Evolutionary conservation across 495 filamentous ascomycete genomes (phyloP), one percentile per base, ranked within the genome.

Genomic region (Penicillium atrosanguineum): DNA sequence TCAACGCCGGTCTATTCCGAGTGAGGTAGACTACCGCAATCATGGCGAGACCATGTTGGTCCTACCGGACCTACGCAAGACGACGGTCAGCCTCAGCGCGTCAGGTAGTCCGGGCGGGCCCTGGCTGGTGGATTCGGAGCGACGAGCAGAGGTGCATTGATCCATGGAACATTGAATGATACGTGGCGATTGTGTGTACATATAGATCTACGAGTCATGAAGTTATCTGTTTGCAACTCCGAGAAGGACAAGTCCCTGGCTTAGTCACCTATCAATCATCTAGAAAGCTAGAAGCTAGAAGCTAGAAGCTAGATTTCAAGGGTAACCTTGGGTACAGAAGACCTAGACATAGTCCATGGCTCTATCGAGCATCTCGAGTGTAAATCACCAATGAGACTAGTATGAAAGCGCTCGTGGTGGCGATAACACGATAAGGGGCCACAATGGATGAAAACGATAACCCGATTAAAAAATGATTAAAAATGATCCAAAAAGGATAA

Each of bases 21-120:
- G 86, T 62, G 91, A 96, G 72, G 88, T 86, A 19, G 89, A 96
- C 60, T 89, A 87, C 56, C 73, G 80, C 55, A 93, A 88, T 57
- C 72, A 87, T 50, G 88, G 83, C 3, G 85, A 95, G 73, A 86
- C 83, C 31, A 78, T 97, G 8, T 65, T 86, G 31, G 90, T 97
- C 1, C 71, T 96, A 29, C 81, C 84, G 16, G 87, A 94, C 71
- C 70, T 90, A 44, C 80, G 71, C 44, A 86, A 82, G 62, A 89
- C 88, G 12, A 91, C 89, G 6, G 81, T 94, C n/a, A 88, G 82
- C 50, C 67, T 91, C 20, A 87, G 88, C 62, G 72, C 82, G 4
- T 67, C 70, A 37, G 66, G 70, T 2, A 83, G 83, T 46, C 81
- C 80, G 0, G 78, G 78, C 12, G 83, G 81, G 12, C 83, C 87